Conservation (phyloP, 2,329 filamentous ascomycete species). For the Venturiaceae sp. region DNA sequence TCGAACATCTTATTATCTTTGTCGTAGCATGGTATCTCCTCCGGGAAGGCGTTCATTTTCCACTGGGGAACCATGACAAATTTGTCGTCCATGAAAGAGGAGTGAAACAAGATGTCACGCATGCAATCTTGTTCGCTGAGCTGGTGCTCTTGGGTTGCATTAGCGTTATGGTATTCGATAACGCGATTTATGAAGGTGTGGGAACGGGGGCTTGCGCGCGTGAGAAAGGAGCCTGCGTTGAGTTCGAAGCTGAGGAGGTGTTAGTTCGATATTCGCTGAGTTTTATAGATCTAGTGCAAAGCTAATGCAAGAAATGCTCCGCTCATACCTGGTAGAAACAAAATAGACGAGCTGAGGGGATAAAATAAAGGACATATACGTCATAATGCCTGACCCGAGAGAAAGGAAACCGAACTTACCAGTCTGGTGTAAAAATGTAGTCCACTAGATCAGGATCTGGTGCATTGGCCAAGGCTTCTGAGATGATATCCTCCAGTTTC, state of each 20-base stretch:
- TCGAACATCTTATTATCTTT: conserved; percentile 18
- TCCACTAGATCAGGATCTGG: conserved; percentile 23
- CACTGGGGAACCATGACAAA: conserved; percentile 21
- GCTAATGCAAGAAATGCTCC: too few species aligned
- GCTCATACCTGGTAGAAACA: too few species aligned
- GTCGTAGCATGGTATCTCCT: conserved; percentile 29
- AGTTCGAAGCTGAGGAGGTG: conserved; percentile 13
- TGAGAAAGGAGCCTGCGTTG: conserved; percentile 28
- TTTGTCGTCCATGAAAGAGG: not conserved
- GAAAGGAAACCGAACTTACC: conserved; percentile 11
- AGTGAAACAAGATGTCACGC: conserved; percentile 20
- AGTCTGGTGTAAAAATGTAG: conserved; percentile 28
- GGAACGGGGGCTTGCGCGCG: conserved; percentile 18
- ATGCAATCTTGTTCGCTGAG: conserved; percentile 30
- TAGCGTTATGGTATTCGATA: conserved; percentile 15
- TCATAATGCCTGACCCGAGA: not conserved
- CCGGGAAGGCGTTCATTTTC: conserved; percentile 29
- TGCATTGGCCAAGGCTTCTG: conserved; percentile 20
- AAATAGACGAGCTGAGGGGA: not conserved
- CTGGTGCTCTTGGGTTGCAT: conserved; percentile 13
- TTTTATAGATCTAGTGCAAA: not conserved
- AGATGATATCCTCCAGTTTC: conserved; percentile 24
- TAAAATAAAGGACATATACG: not conserved
- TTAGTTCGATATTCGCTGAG: not conserved
- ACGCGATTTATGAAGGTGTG: conserved; percentile 23